Evolutionary conservation across 2,329 filamentous ascomycete species (phyloP), one percentile per base, ranked within the genome.

Genomic region (Fusarium protoensiforme): DNA sequence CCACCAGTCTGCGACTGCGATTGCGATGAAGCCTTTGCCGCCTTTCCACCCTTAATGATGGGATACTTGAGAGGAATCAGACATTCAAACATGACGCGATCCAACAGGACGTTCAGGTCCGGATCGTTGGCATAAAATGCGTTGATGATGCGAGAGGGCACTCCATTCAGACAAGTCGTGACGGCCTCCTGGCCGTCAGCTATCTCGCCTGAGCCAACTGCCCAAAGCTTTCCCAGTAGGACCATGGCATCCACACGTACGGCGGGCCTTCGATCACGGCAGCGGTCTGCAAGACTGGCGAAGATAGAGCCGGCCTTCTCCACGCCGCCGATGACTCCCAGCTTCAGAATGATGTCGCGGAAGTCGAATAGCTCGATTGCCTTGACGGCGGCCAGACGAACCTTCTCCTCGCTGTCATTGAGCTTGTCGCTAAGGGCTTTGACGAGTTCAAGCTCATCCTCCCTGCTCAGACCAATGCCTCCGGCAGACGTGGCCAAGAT

Each of bases 401-500:
- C 96, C 79, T 92, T 95, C 78, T 99, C 96, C 78, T 99, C 96
- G 38, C 89, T 90, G 80, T 99, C 96, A 22, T 92, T 92, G 13
- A 98, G 88, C 84, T 96, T 95, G 67, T 95, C 93, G 2, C 91
- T 90, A 22, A 98, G 86, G 10, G 90, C 90, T 68, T 90, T 89
- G 54, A 98, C 89, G 39, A 98, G 88, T 53, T 89, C 87, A 59
- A 88, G 87, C 80, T 98, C 94, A 73, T 98, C 96, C 65, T 94
- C 92, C 8, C 92, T 89, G 77, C 93, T 95, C 43, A 98, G 86
- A 0, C 96, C 96, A 74, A 96, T 96, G 27, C 94, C 94, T 54
- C 96, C 96, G 27, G 94, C 96, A 27, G 94, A 96, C 1, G 96
- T 98, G n/a, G 93, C 90, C 10, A 99, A 84, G 64, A 99, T 97